phyloP scores from a whole-genome alignment of 1,139 yeast species.

The Pichia sp. region DNA sequence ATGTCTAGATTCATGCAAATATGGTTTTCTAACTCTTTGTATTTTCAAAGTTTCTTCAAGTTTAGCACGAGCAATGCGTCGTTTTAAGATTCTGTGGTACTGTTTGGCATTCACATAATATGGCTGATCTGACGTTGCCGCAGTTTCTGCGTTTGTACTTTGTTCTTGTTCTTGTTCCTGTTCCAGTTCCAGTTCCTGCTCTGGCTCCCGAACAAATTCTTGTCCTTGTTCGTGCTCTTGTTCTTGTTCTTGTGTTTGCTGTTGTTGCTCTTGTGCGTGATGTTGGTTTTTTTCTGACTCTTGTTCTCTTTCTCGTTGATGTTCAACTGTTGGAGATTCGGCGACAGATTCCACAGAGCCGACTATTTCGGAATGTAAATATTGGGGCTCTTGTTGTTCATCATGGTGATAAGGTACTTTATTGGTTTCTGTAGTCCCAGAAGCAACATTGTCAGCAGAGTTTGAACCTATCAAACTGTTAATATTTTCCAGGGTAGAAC shows the following conservation, averaged over 20 bases:
- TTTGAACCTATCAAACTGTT: constrained; percentile 2
- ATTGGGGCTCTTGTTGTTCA: not conserved
- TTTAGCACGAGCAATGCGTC: constrained; percentile 90
- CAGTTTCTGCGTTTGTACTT: constrained; percentile 6
- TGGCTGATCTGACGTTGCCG: constrained; percentile 61
- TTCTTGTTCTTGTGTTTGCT: not conserved
- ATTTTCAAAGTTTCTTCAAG: constrained; percentile 83
- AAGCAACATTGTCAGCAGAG: not conserved
- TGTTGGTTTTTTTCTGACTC: too few relatives aligned
- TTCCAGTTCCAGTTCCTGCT: not conserved
- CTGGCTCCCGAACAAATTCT: not conserved
- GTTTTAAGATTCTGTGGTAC: constrained; percentile 86
- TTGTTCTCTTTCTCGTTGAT: too few relatives aligned
- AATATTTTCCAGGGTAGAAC: constrained; percentile 9
- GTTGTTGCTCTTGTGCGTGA: not conserved
- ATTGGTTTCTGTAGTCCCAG: not conserved
- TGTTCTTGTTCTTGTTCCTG: constrained; percentile 2
- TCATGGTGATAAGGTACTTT: not conserved
- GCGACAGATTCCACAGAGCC: too few relatives aligned
- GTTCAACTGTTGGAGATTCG: too few relatives aligned
- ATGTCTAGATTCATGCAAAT: constrained; percentile 93
- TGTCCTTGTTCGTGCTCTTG: not conserved
- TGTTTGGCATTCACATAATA: constrained; percentile 97
- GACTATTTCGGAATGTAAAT: not conserved
- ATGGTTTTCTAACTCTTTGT: constrained; percentile 88